These are phyloP conservation scores for Tolypocladium endophyticum DNA, from an alignment of 2,329 filamentous ascomycete species.

Conservation along the genomic window DNA sequence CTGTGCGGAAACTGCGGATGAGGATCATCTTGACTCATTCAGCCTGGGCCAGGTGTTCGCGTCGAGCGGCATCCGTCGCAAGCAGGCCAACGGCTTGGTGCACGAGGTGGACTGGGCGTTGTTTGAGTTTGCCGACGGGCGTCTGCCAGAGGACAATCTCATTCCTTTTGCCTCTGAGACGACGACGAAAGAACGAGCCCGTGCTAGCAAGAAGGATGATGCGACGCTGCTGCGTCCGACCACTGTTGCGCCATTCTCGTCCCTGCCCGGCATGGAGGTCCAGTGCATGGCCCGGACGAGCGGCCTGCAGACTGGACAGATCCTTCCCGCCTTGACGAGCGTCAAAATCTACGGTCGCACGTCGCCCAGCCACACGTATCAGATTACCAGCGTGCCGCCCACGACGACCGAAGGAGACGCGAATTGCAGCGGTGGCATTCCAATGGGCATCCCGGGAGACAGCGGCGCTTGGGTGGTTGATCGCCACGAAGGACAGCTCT, in stretches of 20 bases:
- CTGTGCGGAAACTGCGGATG: slow-evolving; percentile 55
- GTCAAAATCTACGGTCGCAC: slow-evolving; percentile 81
- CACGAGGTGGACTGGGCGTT: slow-evolving; percentile 97
- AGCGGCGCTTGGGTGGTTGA: slow-evolving; percentile 90
- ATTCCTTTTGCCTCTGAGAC: slow-evolving; percentile 35
- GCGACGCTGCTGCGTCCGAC: slow-evolving; percentile 37
- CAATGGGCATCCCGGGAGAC: slow-evolving; percentile 69
- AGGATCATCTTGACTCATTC: slow-evolving; percentile 75
- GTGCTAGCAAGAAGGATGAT: slow-evolving; percentile 13
- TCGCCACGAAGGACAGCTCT: slow-evolving; percentile 65
- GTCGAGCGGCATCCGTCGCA: slow-evolving; percentile 77
- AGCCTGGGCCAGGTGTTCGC: slow-evolving; percentile 77
- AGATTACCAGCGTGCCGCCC: slow-evolving; percentile 35
- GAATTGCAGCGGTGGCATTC: slow-evolving; percentile 12
- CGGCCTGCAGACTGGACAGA: slow-evolving; percentile 68
- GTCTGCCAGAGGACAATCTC: slow-evolving; percentile 61
- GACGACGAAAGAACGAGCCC: slow-evolving; percentile 5
- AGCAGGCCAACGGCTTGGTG: slow-evolving; percentile 57
- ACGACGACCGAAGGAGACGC: slow-evolving; percentile 5
- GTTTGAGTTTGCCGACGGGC: slow-evolving; percentile 64
- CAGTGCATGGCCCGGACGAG: slow-evolving; percentile 84
- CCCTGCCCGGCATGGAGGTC: slow-evolving; percentile 65
- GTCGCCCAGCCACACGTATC: slow-evolving; percentile 65
- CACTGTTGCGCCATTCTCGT: slow-evolving; percentile 46
- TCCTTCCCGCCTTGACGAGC: slow-evolving; percentile 66